Evolutionary conservation across 495 filamentous ascomycete genomes (phyloP).

Genomic region (Trichoderma orchidacearum): DNA sequence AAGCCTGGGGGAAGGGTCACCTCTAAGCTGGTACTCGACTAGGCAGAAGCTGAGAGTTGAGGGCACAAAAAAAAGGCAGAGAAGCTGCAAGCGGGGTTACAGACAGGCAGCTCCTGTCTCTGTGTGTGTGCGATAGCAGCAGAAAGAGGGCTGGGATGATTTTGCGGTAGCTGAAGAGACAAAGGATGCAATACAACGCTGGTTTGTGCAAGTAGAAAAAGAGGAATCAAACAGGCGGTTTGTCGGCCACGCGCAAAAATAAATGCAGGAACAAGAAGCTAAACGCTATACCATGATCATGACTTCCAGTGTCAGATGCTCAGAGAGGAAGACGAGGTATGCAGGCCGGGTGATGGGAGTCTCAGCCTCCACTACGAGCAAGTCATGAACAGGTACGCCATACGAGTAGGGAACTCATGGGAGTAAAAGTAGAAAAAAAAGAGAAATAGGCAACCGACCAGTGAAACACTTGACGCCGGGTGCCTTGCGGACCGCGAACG

Average conservation of each 20-base stretch:
- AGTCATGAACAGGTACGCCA: slow-evolving; percentile 2
- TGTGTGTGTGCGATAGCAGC: neutral
- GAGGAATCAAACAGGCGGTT: neutral
- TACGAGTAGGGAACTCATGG: no score
- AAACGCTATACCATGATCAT: neutral
- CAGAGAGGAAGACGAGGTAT: slow-evolving; percentile 8
- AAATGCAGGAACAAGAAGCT: slow-evolving; percentile 2
- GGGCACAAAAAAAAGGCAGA: neutral
- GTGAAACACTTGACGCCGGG: slow-evolving; percentile 1
- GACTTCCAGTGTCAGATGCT: slow-evolving; percentile 20
- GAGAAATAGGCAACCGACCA: slow-evolving; percentile 3
- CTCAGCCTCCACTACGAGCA: slow-evolving; percentile 11
- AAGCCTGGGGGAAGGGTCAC: neutral
- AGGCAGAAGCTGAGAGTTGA: neutral
- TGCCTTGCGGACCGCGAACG: neutral
- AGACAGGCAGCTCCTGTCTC: neutral
- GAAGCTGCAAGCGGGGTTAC: neutral
- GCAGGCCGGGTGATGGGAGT: slow-evolving; percentile 22
- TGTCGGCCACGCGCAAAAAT: neutral
- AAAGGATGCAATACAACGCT: neutral
- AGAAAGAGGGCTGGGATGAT: no score
- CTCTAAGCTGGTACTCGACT: neutral
- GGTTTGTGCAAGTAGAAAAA: neutral
- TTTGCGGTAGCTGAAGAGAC: no score
- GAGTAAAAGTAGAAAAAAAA: slow-evolving; percentile 3